phyloP scores from a whole-genome alignment of 257 asterid species.

The Sherardia arvensis region DNA sequence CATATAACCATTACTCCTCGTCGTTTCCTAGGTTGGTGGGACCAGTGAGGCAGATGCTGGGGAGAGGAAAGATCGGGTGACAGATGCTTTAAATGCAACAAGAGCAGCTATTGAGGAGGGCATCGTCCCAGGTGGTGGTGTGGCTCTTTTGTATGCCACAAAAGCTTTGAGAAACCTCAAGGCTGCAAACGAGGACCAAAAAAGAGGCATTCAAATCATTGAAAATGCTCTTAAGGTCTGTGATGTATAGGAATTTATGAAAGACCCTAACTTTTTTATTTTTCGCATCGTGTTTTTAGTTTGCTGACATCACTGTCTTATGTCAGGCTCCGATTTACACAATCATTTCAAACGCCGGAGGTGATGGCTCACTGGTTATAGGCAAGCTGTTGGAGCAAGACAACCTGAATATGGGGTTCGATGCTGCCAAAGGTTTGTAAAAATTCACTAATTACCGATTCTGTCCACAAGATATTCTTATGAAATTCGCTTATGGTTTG shows the following conservation, averaged over 20 bases:
- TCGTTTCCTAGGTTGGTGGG: slow-evolving; percentile 78
- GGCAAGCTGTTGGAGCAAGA: slow-evolving; percentile 79
- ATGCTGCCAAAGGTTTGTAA: slow-evolving; percentile 77
- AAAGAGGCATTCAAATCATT: slow-evolving; percentile 66
- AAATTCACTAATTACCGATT: not conserved
- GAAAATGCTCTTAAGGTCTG: slow-evolving; percentile 77
- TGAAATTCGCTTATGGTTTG: not conserved
- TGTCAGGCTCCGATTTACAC: slow-evolving; percentile 68
- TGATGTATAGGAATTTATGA: not conserved
- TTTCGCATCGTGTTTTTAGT: slow-evolving; percentile 3
- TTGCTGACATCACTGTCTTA: slow-evolving; percentile 12
- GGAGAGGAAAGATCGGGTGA: slow-evolving; percentile 91
- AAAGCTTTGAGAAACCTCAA: slow-evolving; percentile 49
- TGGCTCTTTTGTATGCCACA: slow-evolving; percentile 75
- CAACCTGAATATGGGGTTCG: slow-evolving; percentile 61
- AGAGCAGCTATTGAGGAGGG: slow-evolving; percentile 96
- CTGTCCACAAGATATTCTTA: not conserved
- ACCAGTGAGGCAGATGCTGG: slow-evolving; percentile 81
- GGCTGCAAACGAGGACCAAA: slow-evolving; percentile 68
- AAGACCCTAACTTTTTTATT: not conserved
- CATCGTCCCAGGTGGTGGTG: slow-evolving; percentile 92
- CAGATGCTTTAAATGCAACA: slow-evolving; percentile 93
- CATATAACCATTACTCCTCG: not conserved
- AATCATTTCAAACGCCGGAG: slow-evolving; percentile 82
- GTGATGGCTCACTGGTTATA: slow-evolving; percentile 51